Conservation (phyloP, 2,329 filamentous ascomycete genomes). For the Plenodomus tracheiphilus region DNA sequence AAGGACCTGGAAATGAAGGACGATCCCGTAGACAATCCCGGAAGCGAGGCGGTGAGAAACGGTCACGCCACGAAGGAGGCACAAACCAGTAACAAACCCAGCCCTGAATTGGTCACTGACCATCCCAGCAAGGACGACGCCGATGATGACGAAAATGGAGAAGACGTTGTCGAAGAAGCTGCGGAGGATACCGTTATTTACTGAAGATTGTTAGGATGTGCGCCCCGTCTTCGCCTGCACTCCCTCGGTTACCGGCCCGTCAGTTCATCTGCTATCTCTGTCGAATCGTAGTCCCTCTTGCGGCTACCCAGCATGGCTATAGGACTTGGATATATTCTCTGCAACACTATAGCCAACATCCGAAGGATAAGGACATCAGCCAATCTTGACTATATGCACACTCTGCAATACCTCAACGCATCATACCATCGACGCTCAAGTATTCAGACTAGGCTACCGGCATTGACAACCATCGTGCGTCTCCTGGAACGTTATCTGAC, state of each 20-base stretch:
- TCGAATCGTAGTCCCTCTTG: background rate
- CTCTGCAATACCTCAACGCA: no score
- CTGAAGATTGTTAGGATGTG: constrained; percentile 50
- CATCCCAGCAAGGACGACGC: constrained; percentile 50
- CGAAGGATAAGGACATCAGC: no score
- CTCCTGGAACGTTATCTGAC: no score
- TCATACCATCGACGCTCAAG: no score
- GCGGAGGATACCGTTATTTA: constrained; percentile 93
- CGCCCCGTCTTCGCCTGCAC: constrained; percentile 1
- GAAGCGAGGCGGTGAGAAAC: constrained; percentile 21
- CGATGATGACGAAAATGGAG: constrained; percentile 68
- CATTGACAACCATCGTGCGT: no score
- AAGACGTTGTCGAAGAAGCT: constrained; percentile 74
- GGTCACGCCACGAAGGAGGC: constrained; percentile 17
- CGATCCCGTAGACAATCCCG: constrained; percentile 23
- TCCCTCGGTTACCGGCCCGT: constrained; percentile 1
- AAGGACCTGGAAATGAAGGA: constrained; percentile 30
- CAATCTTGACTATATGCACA: no score
- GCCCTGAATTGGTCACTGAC: constrained; percentile 33
- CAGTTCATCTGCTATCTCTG: background rate
- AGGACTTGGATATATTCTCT: no score
- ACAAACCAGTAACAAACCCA: constrained; percentile 19
- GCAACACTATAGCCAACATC: no score
- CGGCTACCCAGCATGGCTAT: background rate
- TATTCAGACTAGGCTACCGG: no score